These are phyloP conservation scores for Plasmodium sp. DNA, from an alignment of 169 alveolate species.

Conservation along the genomic window DNA sequence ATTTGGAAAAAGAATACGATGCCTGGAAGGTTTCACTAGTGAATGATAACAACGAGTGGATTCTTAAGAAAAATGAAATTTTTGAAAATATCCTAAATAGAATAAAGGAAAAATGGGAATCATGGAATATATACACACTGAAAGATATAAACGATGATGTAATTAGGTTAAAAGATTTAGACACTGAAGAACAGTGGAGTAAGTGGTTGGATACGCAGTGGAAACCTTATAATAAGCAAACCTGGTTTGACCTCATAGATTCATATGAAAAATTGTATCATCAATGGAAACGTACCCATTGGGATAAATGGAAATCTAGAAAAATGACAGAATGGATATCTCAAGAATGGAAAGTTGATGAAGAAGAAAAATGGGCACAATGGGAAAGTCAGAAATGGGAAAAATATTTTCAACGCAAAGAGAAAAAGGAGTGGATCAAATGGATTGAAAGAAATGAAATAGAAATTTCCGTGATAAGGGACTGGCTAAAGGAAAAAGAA, in stretches of 20 bases:
- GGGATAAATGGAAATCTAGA: conserved; percentile 11
- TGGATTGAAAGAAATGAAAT: conserved; percentile 3
- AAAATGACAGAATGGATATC: conserved; percentile 18
- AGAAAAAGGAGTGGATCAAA: conserved; percentile 9
- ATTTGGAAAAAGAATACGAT: background rate
- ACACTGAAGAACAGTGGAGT: background rate
- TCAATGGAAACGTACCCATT: background rate
- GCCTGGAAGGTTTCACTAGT: background rate
- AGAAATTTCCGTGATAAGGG: background rate
- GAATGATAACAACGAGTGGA: conserved; percentile 10
- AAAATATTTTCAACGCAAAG: background rate
- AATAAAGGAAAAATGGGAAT: background rate
- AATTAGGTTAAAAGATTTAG: background rate
- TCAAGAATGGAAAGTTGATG: conserved; percentile 29
- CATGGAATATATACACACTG: background rate
- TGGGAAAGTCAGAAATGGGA: conserved; percentile 4
- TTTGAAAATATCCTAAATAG: background rate
- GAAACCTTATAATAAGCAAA: background rate
- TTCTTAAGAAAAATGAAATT: background rate
- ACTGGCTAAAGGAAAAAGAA: background rate
- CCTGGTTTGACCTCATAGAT: background rate
- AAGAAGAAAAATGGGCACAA: conserved; percentile 15
- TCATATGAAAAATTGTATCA: background rate
- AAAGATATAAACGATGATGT: background rate
- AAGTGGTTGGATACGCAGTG: background rate